phyloP scores from a whole-genome alignment of 306 rosid genomes.

The Cajanus cajan region DNA sequence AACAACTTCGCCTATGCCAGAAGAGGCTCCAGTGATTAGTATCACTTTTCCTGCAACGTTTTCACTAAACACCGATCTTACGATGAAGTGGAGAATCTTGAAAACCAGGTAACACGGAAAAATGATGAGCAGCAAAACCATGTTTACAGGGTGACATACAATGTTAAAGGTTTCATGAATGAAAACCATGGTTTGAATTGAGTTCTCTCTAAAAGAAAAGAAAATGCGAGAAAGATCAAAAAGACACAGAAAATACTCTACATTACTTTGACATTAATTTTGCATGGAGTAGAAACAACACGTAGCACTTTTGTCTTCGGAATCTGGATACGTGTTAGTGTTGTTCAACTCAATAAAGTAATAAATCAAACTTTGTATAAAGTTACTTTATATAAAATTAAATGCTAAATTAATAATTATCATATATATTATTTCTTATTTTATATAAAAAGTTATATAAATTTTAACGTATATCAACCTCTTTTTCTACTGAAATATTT shows the following conservation, averaged over 20 bases:
- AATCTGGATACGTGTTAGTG: no score
- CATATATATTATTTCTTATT: no score
- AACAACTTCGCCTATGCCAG: slow-evolving; percentile 61
- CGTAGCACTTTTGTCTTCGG: slow-evolving; percentile 17
- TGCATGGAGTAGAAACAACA: slow-evolving; percentile 29
- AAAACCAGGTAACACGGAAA: slow-evolving; percentile 35
- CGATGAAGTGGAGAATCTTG: slow-evolving; percentile 24
- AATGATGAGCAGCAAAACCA: slow-evolving; percentile 21
- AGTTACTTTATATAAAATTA: no score
- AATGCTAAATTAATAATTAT: no score
- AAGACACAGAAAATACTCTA: not conserved
- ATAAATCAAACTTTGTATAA: no score
- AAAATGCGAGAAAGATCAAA: not conserved
- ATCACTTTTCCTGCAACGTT: slow-evolving; percentile 63
- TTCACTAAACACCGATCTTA: slow-evolving; percentile 24
- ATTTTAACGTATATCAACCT: no score
- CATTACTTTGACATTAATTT: not conserved
- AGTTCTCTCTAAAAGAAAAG: no score
- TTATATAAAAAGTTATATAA: no score
- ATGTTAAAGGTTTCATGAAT: slow-evolving; percentile 35
- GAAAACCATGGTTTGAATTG: slow-evolving; percentile 33
- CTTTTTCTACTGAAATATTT: no score
- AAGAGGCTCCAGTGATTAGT: slow-evolving; percentile 59
- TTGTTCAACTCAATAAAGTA: no score
- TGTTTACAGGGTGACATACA: slow-evolving; percentile 29